Evolutionary conservation across 495 filamentous ascomycete species (phyloP), one percentile per base, ranked within the genome.

Genomic region (Trichocladium antarcticum): DNA sequence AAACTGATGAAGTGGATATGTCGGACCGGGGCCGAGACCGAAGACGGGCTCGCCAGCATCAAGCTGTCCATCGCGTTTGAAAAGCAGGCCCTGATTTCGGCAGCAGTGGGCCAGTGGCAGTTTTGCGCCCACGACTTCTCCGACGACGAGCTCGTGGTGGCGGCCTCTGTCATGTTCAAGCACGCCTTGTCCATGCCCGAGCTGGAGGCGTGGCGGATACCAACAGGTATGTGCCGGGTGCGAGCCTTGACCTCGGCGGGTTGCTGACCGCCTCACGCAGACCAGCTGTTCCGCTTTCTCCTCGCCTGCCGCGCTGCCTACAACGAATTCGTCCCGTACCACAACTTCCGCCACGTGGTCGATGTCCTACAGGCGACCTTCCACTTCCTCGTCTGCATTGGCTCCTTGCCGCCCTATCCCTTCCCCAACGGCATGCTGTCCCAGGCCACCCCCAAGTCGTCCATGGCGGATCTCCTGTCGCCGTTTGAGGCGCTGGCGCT

Each of bases 281-380:
- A 74, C 50, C 80, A 87, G 63, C 68, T 96, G 16, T 82, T 78
- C 53, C 76, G 75, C 36, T 95, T 95, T 64, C 70, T 94, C 37
- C 70, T 89, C 37, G 87, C 89, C 54, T 84, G 87, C 60, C 81
- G 87, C 42, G 78, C 80, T 39, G 84, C 93, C 14, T 97, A 98
- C 68, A 95, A 96, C 60, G 80, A 77, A 42, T 94, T 95, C 63
- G 87, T 98, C 32, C 85, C 90, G n/a, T 98, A 97, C 59, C 92
- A 98, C 68, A 98, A 98, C 63, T 98, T 96, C 65, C 87, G 92
- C 41, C 92, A 98, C 64, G 92, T 93, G 6, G 80, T 92, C 43
- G 92, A 98, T 70, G 92, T 98, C 34, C 74, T 96, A 57, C 92
- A 98, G 67, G 93, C 92, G 3, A 75, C 85, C 34, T 98, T 96